phyloP scores from a whole-genome alignment of 163 green algal genomes.

The Chlamydomonas reinhardtii region DNA sequence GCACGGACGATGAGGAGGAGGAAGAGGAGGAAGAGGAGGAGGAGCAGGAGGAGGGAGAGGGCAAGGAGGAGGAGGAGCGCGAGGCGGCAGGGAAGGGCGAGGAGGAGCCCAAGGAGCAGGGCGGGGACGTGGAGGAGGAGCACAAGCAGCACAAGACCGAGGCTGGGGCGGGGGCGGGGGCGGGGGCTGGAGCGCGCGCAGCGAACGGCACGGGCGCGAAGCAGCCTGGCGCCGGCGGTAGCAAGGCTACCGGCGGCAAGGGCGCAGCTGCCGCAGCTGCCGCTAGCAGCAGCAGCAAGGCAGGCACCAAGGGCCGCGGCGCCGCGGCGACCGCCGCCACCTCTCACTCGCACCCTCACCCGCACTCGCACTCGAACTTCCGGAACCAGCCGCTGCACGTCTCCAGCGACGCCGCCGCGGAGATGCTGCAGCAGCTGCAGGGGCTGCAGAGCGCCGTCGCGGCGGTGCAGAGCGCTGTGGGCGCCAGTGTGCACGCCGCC shows the following conservation, averaged over 20 bases:
- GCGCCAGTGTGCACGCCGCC: not conserved
- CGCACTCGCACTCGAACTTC: too few species aligned
- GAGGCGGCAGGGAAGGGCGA: not conserved
- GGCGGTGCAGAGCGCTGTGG: slow-evolving; percentile 34
- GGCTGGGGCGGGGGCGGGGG: too few species aligned
- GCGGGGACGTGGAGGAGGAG: not conserved
- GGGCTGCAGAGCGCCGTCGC: slow-evolving; percentile 43
- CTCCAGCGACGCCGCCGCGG: slow-evolving; percentile 14
- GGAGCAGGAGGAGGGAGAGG: not conserved
- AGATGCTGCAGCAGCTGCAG: slow-evolving; percentile 52
- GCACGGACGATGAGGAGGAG: not conserved
- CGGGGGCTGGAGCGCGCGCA: too few species aligned
- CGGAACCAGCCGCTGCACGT: not conserved
- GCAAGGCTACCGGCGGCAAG: not conserved
- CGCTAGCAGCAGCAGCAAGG: not conserved
- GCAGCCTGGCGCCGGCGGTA: not conserved
- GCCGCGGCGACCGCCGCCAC: not conserved
- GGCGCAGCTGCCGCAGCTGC: not conserved
- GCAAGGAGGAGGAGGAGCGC: too few species aligned
- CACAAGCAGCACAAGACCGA: not conserved
- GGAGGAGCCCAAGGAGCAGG: not conserved
- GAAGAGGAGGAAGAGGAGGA: not conserved
- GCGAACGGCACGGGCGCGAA: too few species aligned
- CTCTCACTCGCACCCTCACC: not conserved
- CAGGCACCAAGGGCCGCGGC: not conserved